phyloP scores from a whole-genome alignment of 768 basidiomycete genomes.

The Mycena sanguinolenta region DNA sequence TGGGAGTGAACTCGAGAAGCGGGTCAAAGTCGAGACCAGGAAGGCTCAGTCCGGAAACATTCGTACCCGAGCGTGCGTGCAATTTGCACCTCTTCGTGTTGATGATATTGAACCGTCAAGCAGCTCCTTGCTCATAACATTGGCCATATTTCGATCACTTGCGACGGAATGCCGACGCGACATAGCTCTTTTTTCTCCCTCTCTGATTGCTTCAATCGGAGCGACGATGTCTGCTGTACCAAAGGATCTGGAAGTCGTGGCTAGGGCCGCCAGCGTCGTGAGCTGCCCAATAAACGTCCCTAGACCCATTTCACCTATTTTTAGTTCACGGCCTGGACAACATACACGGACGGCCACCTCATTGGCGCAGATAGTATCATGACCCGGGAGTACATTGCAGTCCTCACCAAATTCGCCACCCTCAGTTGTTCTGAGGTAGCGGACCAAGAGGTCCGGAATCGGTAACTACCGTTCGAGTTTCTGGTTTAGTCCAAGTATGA shows the following conservation, averaged over 20 bases:
- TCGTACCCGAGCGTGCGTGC: conserved; percentile 82
- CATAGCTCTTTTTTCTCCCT: conserved; percentile 78
- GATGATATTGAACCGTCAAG: conserved; percentile 8
- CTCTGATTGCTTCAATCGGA: conserved; percentile 76
- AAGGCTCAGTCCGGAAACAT: conserved; percentile 83
- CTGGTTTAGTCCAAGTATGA: conserved; percentile 8
- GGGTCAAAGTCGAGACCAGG: conserved; percentile 69
- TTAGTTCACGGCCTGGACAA: conserved; percentile 93
- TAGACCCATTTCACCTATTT: background rate
- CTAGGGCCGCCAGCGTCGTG: conserved; percentile 85
- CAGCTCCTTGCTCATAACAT: conserved; percentile 85
- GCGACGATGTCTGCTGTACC: conserved; percentile 66
- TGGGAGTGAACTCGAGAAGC: conserved; percentile 82
- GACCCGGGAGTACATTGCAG: conserved; percentile 78
- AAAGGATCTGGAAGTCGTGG: conserved; percentile 80
- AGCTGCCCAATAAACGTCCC: conserved; percentile 45
- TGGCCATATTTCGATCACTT: conserved; percentile 85
- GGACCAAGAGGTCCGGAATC: conserved; percentile 81
- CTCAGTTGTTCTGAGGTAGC: conserved; percentile 66
- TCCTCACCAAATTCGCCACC: conserved; percentile 73
- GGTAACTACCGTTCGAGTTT: conserved; percentile 56
- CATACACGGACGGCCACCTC: conserved; percentile 88
- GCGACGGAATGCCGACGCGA: conserved; percentile 91
- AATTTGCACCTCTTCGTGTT: conserved; percentile 5
- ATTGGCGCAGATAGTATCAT: conserved; percentile 82